Conservation (phyloP, 2,329 filamentous ascomycete genomes). For the Stachybotrys elegans region DNA sequence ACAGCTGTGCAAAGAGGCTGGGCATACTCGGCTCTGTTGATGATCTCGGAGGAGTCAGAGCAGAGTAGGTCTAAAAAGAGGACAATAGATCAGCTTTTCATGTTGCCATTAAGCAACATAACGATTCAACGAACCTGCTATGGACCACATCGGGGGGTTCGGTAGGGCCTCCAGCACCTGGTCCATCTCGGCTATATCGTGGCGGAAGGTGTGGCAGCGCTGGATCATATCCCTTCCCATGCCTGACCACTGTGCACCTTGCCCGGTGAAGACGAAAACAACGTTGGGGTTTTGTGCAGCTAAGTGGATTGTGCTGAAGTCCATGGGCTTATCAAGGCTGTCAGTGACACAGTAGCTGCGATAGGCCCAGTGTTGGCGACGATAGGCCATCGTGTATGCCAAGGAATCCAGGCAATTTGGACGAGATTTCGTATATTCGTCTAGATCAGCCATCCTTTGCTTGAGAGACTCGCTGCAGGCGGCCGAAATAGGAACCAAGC, state of each 20-base stretch:
- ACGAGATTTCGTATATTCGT: neutral
- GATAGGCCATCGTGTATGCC: neutral
- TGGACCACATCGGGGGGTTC: conserved; percentile 5
- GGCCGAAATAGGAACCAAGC: too few relatives aligned
- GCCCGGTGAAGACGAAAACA: conserved; percentile 19
- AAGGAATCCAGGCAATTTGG: neutral
- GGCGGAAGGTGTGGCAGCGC: conserved; percentile 3
- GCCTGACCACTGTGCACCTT: conserved; percentile 20
- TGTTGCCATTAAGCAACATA: neutral
- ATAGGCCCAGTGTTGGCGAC: neutral
- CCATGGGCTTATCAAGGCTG: neutral
- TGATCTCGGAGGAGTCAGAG: neutral
- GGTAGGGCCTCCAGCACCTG: conserved; percentile 2
- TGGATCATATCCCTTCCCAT: conserved; percentile 15
- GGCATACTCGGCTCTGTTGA: conserved; percentile 2
- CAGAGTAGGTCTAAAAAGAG: too few relatives aligned
- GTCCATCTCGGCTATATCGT: conserved; percentile 10
- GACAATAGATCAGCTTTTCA: neutral
- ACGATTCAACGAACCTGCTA: conserved; percentile 6
- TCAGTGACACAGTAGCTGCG: neutral
- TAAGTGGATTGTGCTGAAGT: neutral
- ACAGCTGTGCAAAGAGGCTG: conserved; percentile 31
- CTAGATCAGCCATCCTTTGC: neutral
- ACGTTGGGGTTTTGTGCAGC: neutral
- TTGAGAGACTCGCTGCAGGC: neutral